Evolutionary conservation across 1,139 yeast species (phyloP), one percentile per base, ranked within the genome.

Genomic region (Sugiyamaella sp.): DNA sequence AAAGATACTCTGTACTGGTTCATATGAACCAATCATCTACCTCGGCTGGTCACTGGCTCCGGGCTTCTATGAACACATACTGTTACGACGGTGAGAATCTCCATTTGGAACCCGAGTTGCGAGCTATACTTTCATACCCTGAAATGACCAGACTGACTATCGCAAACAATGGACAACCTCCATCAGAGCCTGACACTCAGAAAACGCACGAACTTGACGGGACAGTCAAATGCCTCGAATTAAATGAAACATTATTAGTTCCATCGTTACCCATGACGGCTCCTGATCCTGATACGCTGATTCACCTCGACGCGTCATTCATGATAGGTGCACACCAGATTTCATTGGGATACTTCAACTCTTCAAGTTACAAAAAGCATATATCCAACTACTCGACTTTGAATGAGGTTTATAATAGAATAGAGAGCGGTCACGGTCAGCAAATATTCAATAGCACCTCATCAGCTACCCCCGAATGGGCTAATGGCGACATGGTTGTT

Each of bases 1-100:
- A 88, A 71, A 77, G 96, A 64, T 85, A 85, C 67, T 80, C 86
- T 3, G 82, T 82, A 1, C 67, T 83, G 57, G 61, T 84, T 21
- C 72, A 69, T 10, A 56, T 59, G 10, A 51, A 57, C 33, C 51
- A 53, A 16, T 20, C 40, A 24, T 46, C 45, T 8, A 25, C 29
- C 1, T 39, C 56, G 1, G 59, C 60, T 19, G 52, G 59, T 37
- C 67, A 65, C 60, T 74, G 72, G 68, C 59, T 74, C 60, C 64
- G 75, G 55, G 66, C 78, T 32, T 61, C 66, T 53, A 62, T 76
- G 68, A 64, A 76, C 62, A 60, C 66, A 21, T 68, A 66, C 56
- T 75, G 79, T 59, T 71, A 74, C 51, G 72, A 70, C 8, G 66
- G 65, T 10, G 57, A 60, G 10, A 71, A 73, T 54, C 63, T 70